Percentiles rank a stretch among this genome's conserved stretches.
Conservation (phyloP, 2,329 filamentous ascomycete species). For the Sporothrix globosa region DNA sequence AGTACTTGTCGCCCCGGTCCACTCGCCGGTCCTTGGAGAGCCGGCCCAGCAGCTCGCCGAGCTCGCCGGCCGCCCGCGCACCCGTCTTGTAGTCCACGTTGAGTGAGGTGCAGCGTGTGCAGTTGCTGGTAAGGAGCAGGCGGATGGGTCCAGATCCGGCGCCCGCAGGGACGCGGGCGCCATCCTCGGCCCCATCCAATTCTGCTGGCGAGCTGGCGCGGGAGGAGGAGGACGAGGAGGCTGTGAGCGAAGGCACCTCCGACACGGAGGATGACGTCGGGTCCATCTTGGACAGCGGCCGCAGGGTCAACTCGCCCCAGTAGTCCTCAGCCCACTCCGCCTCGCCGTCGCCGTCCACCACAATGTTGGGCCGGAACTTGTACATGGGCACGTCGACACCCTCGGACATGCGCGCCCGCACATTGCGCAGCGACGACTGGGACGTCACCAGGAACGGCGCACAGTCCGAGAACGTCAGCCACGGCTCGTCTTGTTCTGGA, state of each 20-base stretch:
- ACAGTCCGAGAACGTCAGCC: conserved; percentile 54
- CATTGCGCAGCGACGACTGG: conserved; percentile 68
- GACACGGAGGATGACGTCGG: not conserved
- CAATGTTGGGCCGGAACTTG: conserved; percentile 74
- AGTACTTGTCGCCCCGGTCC: conserved; percentile 68
- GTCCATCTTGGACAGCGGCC: not conserved
- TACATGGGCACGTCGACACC: conserved; percentile 61
- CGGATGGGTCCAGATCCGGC: conserved; percentile 34
- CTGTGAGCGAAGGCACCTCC: not conserved
- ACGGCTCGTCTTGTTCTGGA: conserved; percentile 21
- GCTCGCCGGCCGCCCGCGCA: conserved; percentile 57
- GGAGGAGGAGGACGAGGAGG: not conserved
- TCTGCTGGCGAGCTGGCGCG: not conserved
- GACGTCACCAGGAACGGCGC: conserved; percentile 76
- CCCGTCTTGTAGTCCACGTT: conserved; percentile 74
- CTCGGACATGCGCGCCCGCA: conserved; percentile 60
- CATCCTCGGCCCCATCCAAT: conserved; percentile 31
- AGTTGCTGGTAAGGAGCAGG: conserved; percentile 69
- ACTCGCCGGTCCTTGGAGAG: conserved; percentile 71
- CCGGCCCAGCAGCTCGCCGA: conserved; percentile 67
- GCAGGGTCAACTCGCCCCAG: conserved; percentile 64
- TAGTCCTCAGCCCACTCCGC: conserved; percentile 70
- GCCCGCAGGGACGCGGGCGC: not conserved
- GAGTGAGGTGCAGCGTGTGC: conserved; percentile 67
- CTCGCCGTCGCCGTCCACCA: conserved; percentile 64